Evolutionary conservation across 805 yeast species (phyloP), one percentile per base, ranked within the genome.

Genomic region (Yamadazyma nakazawae): DNA sequence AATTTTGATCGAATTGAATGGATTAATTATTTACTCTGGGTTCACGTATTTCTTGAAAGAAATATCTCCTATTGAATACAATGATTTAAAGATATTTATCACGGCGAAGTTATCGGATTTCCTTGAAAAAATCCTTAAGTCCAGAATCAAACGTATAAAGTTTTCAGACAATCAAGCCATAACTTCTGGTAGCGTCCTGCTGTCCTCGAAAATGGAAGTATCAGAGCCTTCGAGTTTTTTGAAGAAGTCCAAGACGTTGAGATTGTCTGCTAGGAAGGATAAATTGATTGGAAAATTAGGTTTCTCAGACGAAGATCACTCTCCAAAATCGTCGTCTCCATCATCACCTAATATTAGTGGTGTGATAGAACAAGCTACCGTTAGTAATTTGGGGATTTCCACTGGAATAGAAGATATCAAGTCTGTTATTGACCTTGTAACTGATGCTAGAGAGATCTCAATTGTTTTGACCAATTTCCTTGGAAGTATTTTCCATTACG

Each of bases 41-140:
- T 52, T 71, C 12, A 61, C 70, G 5, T 64, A 52, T 48, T 71
- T 84, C 56, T 73, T 84, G 18, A 85, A 82, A 51, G 80, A 79
- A 42, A 67, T 80, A 3, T 79, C 85, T 2, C 62, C 66, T 0
- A 63, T 62, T 2, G 74, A 77, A 4, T 86, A 76, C 60, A 49
- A 59, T 8, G 67, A 64, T n/a, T 77, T 82, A 46, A 67, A 67
- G 21, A 71, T 71, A 11, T 72, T 64, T 49, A 63, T 82, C 39
- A 70, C 69, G 31, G 49, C 56, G 36, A 52, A 48, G 16, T 50
- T 65, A 28, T 56, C 64, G 44, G 59, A 51, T 5, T 63, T 68
- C 35, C 52, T 69, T 28, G 70, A 66, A 24, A 53, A 48, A 5
- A 35, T 63, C 5, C 50, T 70, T 34, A 48, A 41, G 11, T 39